phyloP scores from a whole-genome alignment of 768 basidiomycete genomes.

The Harrya chromipes region DNA sequence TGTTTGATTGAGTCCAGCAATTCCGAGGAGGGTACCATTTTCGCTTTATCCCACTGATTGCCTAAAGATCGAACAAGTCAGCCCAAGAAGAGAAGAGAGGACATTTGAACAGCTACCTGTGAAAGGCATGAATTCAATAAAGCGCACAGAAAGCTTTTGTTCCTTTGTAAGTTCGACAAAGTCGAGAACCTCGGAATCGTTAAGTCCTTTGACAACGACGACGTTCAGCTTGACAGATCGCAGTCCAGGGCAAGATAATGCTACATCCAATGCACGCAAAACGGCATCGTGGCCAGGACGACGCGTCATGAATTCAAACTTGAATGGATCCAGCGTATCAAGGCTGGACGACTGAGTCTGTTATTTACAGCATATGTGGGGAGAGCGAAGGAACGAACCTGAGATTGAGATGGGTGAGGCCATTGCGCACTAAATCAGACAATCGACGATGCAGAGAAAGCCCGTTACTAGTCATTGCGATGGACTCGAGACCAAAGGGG shows the following conservation, averaged over 20 bases:
- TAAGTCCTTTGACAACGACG: conserved; percentile 77
- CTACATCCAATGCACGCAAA: conserved; percentile 59
- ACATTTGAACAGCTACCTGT: conserved; percentile 48
- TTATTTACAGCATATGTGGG: neutral
- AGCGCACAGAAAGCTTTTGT: conserved; percentile 64
- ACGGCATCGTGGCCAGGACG: conserved; percentile 76
- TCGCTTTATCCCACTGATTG: conserved; percentile 79
- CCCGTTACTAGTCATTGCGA: conserved; percentile 88
- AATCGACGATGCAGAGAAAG: conserved; percentile 71
- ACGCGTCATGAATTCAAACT: conserved; percentile 85
- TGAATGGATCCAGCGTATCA: conserved; percentile 83
- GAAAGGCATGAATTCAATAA: conserved; percentile 96
- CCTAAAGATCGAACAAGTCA: conserved; percentile 40
- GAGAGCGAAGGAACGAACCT: conserved; percentile 39
- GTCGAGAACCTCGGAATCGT: conserved; percentile 74
- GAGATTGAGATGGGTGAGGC: conserved; percentile 73
- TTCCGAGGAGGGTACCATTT: conserved; percentile 76
- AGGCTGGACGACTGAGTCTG: conserved; percentile 43
- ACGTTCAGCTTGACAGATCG: conserved; percentile 78
- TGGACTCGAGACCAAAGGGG: conserved; percentile 58
- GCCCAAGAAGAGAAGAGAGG: conserved; percentile 3
- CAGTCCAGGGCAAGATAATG: conserved; percentile 50
- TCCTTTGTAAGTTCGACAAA: conserved; percentile 77
- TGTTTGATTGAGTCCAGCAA: conserved; percentile 50
- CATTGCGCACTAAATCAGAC: conserved; percentile 62